Evolutionary conservation across 805 yeast species (phyloP).

Genomic region (Suhomyces emberorum): DNA sequence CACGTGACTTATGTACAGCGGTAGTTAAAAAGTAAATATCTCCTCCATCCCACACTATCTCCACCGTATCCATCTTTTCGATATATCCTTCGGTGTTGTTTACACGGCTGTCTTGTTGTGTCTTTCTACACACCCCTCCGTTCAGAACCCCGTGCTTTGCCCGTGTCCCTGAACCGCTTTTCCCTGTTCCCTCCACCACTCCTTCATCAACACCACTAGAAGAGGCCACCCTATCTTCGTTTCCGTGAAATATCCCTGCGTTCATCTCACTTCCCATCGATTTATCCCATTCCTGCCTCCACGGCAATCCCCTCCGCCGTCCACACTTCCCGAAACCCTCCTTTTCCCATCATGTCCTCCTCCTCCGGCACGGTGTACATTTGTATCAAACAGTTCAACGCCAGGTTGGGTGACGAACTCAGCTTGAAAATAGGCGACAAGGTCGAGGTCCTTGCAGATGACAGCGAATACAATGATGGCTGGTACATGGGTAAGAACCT

Average conservation of each 20-base stretch:
- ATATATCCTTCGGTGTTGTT: too few relatives aligned
- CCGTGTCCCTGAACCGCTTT: too few relatives aligned
- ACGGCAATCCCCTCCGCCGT: background rate
- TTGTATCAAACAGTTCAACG: slow-evolving; percentile 83
- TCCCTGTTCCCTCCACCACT: too few relatives aligned
- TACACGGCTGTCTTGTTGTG: too few relatives aligned
- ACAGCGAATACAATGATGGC: slow-evolving; percentile 90
- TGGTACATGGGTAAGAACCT: slow-evolving; percentile 93
- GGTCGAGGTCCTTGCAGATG: slow-evolving; percentile 87
- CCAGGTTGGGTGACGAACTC: slow-evolving; percentile 88
- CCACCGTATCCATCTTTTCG: too few relatives aligned
- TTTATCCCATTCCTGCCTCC: background rate
- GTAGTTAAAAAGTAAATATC: too few relatives aligned
- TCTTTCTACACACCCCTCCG: too few relatives aligned
- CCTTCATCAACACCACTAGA: too few relatives aligned
- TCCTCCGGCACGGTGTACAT: slow-evolving; percentile 32
- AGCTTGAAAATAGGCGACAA: slow-evolving; percentile 78
- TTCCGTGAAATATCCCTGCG: background rate
- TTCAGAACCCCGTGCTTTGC: too few relatives aligned
- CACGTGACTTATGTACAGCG: too few relatives aligned
- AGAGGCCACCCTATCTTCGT: too few relatives aligned
- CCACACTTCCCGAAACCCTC: background rate
- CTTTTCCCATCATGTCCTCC: slow-evolving; percentile 6
- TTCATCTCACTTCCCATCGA: background rate
- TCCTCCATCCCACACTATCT: too few relatives aligned